Evolutionary conservation across 805 yeast species (phyloP).

Genomic region (Starmerella gropengiesseri): DNA sequence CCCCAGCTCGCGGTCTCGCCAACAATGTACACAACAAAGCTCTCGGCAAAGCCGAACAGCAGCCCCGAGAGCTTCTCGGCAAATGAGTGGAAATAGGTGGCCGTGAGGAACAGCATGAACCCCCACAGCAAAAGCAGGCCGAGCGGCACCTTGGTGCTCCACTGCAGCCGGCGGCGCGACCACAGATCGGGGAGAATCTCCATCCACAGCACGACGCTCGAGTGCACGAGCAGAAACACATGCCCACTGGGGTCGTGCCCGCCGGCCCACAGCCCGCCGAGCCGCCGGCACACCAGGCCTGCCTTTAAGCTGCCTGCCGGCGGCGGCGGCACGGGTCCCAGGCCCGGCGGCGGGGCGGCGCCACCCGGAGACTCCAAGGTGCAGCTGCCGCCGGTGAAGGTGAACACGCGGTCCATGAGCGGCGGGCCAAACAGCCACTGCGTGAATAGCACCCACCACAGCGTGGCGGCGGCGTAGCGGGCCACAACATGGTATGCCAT

Average conservation of each 20-base stretch:
- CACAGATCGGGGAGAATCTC: constrained; percentile 41
- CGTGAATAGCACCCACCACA: constrained; percentile 78
- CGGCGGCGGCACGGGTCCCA: background rate
- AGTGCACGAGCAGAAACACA: constrained; percentile 61
- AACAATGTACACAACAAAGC: constrained; percentile 36
- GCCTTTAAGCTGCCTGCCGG: constrained; percentile 3
- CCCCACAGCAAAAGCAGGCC: constrained; percentile 49
- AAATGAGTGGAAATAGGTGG: constrained; percentile 73
- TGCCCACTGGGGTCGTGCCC: constrained; percentile 98
- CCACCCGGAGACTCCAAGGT: background rate
- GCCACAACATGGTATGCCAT: constrained; percentile 3
- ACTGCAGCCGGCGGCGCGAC: constrained; percentile 4
- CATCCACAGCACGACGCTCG: constrained; percentile 52
- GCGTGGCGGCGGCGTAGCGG: constrained; percentile 46
- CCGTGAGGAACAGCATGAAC: constrained; percentile 80
- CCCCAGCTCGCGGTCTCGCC: constrained; percentile 13
- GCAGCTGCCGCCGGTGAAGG: constrained; percentile 76
- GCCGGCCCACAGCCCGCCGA: constrained; percentile 63
- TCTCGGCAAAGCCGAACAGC: constrained; percentile 43
- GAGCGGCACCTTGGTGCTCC: constrained; percentile 28
- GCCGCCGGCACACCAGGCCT: constrained; percentile 35
- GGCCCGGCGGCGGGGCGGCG: background rate
- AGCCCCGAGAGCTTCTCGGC: constrained; percentile 66
- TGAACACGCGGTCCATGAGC: constrained; percentile 75
- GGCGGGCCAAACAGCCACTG: constrained; percentile 84